phyloP scores from a whole-genome alignment of 352 stramenopile genomes.

The Pythium rhizo-oryzae region DNA sequence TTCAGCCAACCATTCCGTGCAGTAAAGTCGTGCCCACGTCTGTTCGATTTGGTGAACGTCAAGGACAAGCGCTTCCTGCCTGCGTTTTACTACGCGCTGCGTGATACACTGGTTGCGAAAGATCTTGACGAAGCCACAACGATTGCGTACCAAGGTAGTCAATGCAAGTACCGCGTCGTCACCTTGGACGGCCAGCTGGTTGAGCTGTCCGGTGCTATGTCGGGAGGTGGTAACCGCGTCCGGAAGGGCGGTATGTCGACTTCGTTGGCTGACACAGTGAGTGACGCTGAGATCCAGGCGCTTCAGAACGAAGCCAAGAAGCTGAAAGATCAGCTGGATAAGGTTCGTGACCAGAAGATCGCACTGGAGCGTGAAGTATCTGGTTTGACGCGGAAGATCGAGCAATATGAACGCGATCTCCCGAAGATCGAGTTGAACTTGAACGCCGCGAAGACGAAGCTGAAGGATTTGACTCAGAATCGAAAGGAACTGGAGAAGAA shows the following conservation, averaged over 20 bases:
- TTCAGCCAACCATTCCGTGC: slow-evolving; percentile 64
- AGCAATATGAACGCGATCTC: slow-evolving; percentile 88
- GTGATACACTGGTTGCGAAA: slow-evolving; percentile 97
- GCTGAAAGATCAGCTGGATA: slow-evolving; percentile 54
- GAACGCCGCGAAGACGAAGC: slow-evolving; percentile 59
- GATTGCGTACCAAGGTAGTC: slow-evolving; percentile 92
- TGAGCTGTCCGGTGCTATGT: slow-evolving; percentile 99
- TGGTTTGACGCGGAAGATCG: slow-evolving; percentile 85
- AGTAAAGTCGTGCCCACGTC: slow-evolving; percentile 54
- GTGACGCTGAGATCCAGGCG: slow-evolving; percentile 57
- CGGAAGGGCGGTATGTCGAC: slow-evolving; percentile 94
- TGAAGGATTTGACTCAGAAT: slow-evolving; percentile 63
- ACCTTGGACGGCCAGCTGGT: slow-evolving; percentile 98
- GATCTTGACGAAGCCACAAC: slow-evolving; percentile 93
- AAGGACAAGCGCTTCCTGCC: slow-evolving; percentile 89
- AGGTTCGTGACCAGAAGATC: slow-evolving; percentile 63
- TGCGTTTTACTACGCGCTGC: slow-evolving; percentile 97
- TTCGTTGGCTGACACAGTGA: slow-evolving; percentile 52
- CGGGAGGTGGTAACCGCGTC: slow-evolving; percentile 94
- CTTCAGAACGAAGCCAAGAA: slow-evolving; percentile 61
- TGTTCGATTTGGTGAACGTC: slow-evolving; percentile 91
- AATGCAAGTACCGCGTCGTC: slow-evolving; percentile 97
- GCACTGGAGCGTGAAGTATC: slow-evolving; percentile 87
- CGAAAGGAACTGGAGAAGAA: slow-evolving; percentile 83
- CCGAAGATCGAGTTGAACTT: slow-evolving; percentile 91